Conservation (phyloP, 441 rosid species). For the Eutrema salsugineum region DNA sequence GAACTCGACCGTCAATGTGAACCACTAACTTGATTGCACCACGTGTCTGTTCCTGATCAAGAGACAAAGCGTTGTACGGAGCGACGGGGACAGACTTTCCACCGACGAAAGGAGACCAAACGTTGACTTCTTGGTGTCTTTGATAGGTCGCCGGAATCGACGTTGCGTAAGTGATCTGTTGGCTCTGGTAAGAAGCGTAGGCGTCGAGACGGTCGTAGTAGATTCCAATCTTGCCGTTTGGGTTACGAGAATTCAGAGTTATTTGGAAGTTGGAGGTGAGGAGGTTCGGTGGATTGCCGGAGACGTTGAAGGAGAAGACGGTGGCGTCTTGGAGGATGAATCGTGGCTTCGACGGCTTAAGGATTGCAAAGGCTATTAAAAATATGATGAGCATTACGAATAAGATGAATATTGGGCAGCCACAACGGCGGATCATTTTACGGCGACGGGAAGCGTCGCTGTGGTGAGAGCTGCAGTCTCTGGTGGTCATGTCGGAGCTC, state of each 20-base stretch:
- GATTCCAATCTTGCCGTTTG: constrained; percentile 62
- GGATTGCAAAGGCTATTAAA: constrained; percentile 55
- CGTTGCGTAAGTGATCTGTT: constrained; percentile 66
- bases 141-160: constrained; percentile 43
- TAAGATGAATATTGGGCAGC: constrained; percentile 32
- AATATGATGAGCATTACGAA: constrained; percentile 39
- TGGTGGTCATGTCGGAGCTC: constrained; percentile 18
- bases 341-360: constrained; percentile 60
- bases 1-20: constrained; percentile 60
- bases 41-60: constrained; percentile 40
- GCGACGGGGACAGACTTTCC: constrained; percentile 66
- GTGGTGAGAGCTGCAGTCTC: constrained; percentile 27
- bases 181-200: constrained; percentile 63
- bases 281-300: constrained; percentile 41
- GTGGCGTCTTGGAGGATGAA: constrained; percentile 90
- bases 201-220: constrained; percentile 74
- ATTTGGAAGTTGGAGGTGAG: constrained; percentile 73
- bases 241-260: constrained; percentile 67
- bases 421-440: not conserved
- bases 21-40: constrained; percentile 43
- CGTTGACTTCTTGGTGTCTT: constrained; percentile 57
- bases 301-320: constrained; percentile 67
- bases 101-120: constrained; percentile 76
- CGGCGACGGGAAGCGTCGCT: not conserved
- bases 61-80: constrained; percentile 45